A percentile compares a stretch with the other conserved stretches of the same genome.
Evolutionary conservation across 2,329 filamentous ascomycete genomes (phyloP).

Genomic region (Neonectria coccinea): DNA sequence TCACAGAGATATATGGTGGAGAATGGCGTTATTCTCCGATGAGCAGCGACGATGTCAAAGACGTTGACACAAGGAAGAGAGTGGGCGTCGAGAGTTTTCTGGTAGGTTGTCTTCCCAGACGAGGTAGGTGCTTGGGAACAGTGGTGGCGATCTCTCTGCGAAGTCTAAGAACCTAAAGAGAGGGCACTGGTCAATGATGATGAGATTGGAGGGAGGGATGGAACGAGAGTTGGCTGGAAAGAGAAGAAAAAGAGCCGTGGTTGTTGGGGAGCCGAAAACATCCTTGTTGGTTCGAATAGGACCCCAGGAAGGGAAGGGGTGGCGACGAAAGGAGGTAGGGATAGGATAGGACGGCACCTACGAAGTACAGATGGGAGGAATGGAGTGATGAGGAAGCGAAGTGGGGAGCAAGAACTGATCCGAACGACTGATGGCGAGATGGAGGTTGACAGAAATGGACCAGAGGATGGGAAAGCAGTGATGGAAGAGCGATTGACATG

Average conservation of each 20-base stretch:
- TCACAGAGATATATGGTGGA: conserved; percentile 2
- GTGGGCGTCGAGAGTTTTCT: neutral
- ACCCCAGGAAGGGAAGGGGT: conserved; percentile 11
- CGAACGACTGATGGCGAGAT: conserved; percentile 24
- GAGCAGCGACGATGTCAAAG: neutral
- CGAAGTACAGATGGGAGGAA: conserved; percentile 25
- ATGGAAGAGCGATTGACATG: conserved; percentile 35
- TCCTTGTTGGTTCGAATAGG: conserved; percentile 22
- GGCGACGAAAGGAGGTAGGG: conserved; percentile 23
- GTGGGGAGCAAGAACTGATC: conserved; percentile 21
- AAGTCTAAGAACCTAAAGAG: conserved; percentile 6
- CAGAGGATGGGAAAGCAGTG: conserved; percentile 27
- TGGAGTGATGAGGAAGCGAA: conserved; percentile 24
- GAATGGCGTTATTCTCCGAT: conserved; percentile 8
- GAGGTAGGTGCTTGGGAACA: neutral
- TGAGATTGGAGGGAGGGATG: conserved; percentile 1
- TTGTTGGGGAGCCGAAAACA: conserved; percentile 20
- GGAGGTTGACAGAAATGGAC: conserved; percentile 27
- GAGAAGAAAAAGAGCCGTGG: conserved; percentile 2
- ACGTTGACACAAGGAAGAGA: neutral
- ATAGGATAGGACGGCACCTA: conserved; percentile 32
- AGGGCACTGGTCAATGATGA: conserved; percentile 18
- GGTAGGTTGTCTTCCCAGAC: neutral
- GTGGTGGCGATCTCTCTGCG: neutral
- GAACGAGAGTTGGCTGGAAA: conserved; percentile 4